phyloP scores from a whole-genome alignment of 257 asterid species.

The Rauvolfia tetraphylla region DNA sequence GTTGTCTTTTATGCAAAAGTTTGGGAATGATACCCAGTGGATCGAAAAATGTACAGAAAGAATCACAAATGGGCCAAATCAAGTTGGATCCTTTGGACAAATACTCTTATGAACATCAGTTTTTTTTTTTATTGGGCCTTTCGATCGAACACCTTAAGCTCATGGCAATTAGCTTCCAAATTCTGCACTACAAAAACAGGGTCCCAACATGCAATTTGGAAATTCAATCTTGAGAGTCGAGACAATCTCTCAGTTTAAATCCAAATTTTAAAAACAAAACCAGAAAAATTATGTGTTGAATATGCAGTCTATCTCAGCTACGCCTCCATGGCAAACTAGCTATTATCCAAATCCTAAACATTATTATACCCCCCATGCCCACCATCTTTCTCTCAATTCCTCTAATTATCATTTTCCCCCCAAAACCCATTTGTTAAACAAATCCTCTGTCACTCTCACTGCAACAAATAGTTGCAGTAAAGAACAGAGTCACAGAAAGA shows the following conservation, averaged over 20 bases:
- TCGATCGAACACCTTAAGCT: neutral
- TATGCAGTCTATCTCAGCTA: constrained; percentile 56
- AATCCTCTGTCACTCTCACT: constrained; percentile 29
- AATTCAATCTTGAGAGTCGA: constrained; percentile 3
- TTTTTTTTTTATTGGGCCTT: neutral
- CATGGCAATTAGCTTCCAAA: neutral
- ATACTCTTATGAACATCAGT: neutral
- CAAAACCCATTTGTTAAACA: constrained; percentile 21
- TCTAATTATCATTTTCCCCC: constrained; percentile 14
- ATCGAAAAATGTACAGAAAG: neutral
- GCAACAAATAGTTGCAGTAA: constrained; percentile 58
- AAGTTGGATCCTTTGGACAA: neutral
- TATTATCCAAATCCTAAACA: constrained; percentile 56
- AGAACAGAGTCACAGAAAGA: constrained; percentile 38
- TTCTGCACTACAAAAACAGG: neutral
- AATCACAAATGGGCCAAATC: neutral
- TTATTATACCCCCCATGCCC: constrained; percentile 29
- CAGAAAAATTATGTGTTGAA: constrained; percentile 25
- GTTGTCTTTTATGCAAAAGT: too few species aligned
- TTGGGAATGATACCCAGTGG: too few species aligned
- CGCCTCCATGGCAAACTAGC: constrained; percentile 56
- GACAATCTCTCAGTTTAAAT: constrained; percentile 1
- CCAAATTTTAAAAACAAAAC: constrained; percentile 7
- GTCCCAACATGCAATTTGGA: neutral
- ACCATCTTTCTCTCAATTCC: constrained; percentile 24